Evolutionary conservation across 2,329 filamentous ascomycete species (phyloP).

Genomic region (Beauveria scarabaeidicola): DNA sequence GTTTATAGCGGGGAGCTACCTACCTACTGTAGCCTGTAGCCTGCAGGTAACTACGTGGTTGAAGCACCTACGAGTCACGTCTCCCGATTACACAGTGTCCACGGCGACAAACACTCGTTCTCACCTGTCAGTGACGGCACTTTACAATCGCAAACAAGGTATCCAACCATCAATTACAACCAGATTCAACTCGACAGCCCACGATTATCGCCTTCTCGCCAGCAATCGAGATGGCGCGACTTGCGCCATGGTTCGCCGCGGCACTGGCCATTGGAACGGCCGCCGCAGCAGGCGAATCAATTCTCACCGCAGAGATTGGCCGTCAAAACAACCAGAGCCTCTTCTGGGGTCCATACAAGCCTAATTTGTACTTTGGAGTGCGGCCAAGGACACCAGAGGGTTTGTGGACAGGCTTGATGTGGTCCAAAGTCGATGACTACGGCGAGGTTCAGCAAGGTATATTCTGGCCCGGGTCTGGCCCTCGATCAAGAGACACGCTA

Average conservation of each 20-base stretch:
- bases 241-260: conserved; percentile 24
- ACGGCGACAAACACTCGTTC: not conserved
- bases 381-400: conserved; percentile 74
- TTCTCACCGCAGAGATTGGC: conserved; percentile 41
- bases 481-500: not conserved
- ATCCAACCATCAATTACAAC: not conserved
- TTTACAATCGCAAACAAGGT: not conserved
- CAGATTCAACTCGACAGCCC: not conserved
- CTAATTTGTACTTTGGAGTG: conserved; percentile 90
- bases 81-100: conserved; percentile 7
- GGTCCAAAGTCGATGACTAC: conserved; percentile 78
- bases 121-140: not conserved
- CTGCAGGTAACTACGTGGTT: not conserved
- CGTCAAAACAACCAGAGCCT: conserved; percentile 69
- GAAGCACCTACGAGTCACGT: not conserved
- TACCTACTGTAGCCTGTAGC: too few relatives aligned
- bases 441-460: conserved; percentile 65
- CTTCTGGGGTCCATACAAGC: conserved; percentile 91
- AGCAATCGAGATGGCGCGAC: conserved; percentile 21
- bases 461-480: conserved; percentile 19
- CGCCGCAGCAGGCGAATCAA: conserved; percentile 23
- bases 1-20: conserved; percentile 2
- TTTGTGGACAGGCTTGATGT: conserved; percentile 75
- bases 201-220: not conserved
- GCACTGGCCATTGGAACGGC: conserved; percentile 21